Conservation (phyloP, 768 basidiomycete species). For the Pleurotus giganteus region DNA sequence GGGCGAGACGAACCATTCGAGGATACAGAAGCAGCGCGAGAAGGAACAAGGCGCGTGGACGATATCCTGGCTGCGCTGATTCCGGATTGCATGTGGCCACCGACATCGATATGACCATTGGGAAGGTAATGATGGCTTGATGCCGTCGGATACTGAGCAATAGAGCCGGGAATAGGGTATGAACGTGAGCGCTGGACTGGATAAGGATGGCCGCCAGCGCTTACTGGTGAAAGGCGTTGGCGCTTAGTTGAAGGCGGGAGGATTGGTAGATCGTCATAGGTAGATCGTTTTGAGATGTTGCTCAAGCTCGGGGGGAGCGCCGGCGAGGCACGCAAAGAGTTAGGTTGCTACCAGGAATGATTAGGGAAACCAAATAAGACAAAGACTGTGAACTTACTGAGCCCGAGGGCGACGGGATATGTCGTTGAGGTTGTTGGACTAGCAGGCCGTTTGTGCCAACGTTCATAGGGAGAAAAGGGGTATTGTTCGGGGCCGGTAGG, state of each 20-base stretch:
- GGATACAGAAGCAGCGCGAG: conserved; percentile 5
- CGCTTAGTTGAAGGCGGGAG: conserved; percentile 4
- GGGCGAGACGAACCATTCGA: conserved; percentile 6
- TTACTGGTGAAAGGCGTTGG: conserved; percentile 6
- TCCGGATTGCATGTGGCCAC: background rate
- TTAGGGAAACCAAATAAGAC: background rate
- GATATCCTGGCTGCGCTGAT: background rate
- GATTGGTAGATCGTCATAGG: conserved; percentile 4
- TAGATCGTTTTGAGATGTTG: conserved; percentile 10
- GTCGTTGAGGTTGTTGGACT: conserved; percentile 6
- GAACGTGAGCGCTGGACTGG: conserved; percentile 5
- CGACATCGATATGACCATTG: background rate
- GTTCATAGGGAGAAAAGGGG: conserved; percentile 13
- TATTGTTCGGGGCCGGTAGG: conserved; percentile 3
- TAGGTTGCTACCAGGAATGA: conserved; percentile 3
- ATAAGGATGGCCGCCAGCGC: conserved; percentile 1
- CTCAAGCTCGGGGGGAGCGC: conserved; percentile 8
- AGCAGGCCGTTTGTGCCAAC: background rate
- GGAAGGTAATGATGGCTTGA: conserved; percentile 2
- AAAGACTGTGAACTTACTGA: background rate
- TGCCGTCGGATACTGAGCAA: background rate
- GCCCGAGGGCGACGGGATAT: conserved; percentile 3
- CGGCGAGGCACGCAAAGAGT: conserved; percentile 5
- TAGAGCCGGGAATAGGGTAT: background rate
- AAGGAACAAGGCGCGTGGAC: background rate